A percentile compares a stretch with the other conserved stretches of the same genome.
phyloP scores from a whole-genome alignment of 768 basidiomycete species.

The Boletales sp. region DNA sequence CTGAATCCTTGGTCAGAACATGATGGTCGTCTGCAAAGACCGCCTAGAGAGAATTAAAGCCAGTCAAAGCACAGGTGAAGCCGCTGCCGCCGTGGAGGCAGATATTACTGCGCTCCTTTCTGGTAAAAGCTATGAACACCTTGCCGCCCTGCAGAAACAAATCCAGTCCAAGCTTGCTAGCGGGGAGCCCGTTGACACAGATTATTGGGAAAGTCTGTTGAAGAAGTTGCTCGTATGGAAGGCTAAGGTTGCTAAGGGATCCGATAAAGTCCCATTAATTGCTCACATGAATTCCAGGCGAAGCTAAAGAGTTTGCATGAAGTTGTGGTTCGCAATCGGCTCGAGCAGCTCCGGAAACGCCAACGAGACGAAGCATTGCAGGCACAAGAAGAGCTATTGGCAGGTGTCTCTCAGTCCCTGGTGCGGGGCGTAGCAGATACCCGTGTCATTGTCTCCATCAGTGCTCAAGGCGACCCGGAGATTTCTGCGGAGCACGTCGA shows the following conservation, averaged over 20 bases:
- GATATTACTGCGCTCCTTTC: slow-evolving; percentile 80
- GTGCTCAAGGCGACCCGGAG: slow-evolving; percentile 34
- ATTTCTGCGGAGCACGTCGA: slow-evolving; percentile 61
- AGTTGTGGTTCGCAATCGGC: slow-evolving; percentile 91
- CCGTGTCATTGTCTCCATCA: slow-evolving; percentile 35
- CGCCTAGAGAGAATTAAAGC: slow-evolving; percentile 72
- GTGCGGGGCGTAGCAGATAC: slow-evolving; percentile 39
- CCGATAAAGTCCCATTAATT: background rate
- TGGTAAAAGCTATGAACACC: slow-evolving; percentile 84
- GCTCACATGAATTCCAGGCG: slow-evolving; percentile 48
- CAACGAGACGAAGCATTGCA: slow-evolving; percentile 95
- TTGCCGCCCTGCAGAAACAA: slow-evolving; percentile 76
- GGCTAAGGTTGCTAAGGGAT: slow-evolving; percentile 63
- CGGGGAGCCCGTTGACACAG: slow-evolving; percentile 92
- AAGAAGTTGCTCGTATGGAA: slow-evolving; percentile 96
- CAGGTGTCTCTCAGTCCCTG: slow-evolving; percentile 66
- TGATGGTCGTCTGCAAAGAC: slow-evolving; percentile 96
- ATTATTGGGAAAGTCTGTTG: slow-evolving; percentile 95
- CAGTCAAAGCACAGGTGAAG: slow-evolving; percentile 59
- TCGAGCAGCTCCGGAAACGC: slow-evolving; percentile 92
- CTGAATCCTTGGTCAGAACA: slow-evolving; percentile 55
- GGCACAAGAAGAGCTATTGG: slow-evolving; percentile 86
- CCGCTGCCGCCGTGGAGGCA: slow-evolving; percentile 74
- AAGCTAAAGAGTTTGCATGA: slow-evolving; percentile 92
- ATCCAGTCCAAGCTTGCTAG: slow-evolving; percentile 86